Percentiles rank a stretch among this genome's conserved stretches.
Conservation (phyloP, 163 green algal species). For the Chlamydomonas reinhardtii region DNA sequence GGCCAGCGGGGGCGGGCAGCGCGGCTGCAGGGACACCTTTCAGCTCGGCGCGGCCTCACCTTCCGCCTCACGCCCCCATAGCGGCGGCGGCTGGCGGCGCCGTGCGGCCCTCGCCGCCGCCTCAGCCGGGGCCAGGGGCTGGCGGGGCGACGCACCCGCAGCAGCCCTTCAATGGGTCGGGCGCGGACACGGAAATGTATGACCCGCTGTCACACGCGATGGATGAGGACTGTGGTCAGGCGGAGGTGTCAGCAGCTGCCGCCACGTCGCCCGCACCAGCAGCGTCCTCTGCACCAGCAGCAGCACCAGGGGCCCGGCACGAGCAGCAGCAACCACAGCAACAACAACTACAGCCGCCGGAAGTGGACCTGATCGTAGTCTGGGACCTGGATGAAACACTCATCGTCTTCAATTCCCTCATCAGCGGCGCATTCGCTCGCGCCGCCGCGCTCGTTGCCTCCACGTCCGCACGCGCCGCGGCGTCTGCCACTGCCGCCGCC, state of each 20-base stretch:
- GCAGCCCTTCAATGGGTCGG: no score
- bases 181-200: background rate
- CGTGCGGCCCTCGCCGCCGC: no score
- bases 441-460: background rate
- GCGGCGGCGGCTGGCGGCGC: no score
- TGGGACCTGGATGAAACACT: constrained; percentile 51
- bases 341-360: background rate
- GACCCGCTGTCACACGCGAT: background rate
- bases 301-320: background rate
- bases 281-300: background rate
- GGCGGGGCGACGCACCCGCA: no score
- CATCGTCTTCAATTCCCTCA: constrained; percentile 44
- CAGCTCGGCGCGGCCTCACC: no score
- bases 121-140: no score
- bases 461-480: background rate
- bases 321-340: no score
- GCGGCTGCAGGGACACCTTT: no score
- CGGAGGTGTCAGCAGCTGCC: background rate
- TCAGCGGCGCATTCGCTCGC: constrained; percentile 24
- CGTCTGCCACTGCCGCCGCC: background rate
- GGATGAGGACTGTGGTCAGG: background rate
- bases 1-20: no score
- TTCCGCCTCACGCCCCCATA: no score
- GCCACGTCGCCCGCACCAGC: no score
- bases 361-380: constrained; percentile 31